Evolutionary conservation across 1,139 yeast species (phyloP), one percentile per base, ranked within the genome.

Genomic region (Hanseniaspora uvarum): DNA sequence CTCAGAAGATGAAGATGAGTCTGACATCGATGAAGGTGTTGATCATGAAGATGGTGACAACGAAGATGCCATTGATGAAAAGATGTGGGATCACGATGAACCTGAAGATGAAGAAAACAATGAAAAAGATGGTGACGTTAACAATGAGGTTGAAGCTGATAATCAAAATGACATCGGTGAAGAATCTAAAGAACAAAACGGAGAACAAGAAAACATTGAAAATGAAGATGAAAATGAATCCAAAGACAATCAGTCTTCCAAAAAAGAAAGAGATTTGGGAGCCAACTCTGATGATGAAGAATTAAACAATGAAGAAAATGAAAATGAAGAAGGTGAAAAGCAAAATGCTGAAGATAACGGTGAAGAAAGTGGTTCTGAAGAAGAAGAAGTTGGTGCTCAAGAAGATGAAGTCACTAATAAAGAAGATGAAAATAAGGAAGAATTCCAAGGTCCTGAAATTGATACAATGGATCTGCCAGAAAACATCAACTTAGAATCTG

Each of bases 41-140:
- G 19, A 50, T 28, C 46, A 44, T 31, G 49, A 50, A 23, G 78
- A 75, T 4, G 83, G 80, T 8, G 81, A 80, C 4, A 78, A 75
- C 1, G 75, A 76, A 1, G 96, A 89, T 62, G 97, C 89, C 61
- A 94, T 88, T 63, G 76, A 89, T 54, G 97, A 94, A 59, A 87
- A 88, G 62, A 73, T 89, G 43, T 95, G 87, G 65, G 94, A 87
- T 56, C 73, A 85, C 56, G 97, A 92, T 73, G 95, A 96, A 2
- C 86, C 89, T 68, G 95, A 95, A 5, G 80, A 92, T 51, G 53
- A 50, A n/a, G 44, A 46, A 36, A 33, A 50, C 14, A 97, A 94
- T 67, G 98, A 94, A 62, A 92, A 92, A 71, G 86, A 92, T 96
- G 92, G 98, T 97, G 94, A 92, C 63, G 96, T 88, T 63, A 50